phyloP scores from a whole-genome alignment of 2,329 filamentous ascomycete species.

The Alternaria novae-zelandiae region DNA sequence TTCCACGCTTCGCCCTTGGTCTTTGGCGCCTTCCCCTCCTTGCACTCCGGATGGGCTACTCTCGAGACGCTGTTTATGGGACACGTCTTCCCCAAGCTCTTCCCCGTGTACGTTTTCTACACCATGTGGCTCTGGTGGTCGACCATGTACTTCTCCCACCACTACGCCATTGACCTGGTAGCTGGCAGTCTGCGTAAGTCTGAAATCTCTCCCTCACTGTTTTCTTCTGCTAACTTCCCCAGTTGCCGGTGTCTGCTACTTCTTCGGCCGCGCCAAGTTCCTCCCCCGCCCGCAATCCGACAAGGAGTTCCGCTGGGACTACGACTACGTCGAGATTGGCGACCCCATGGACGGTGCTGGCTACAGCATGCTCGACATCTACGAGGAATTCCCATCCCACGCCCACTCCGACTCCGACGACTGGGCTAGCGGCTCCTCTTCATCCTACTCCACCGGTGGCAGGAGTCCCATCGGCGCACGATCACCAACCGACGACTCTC shows the following conservation, averaged over 20 bases:
- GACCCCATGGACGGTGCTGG: slow-evolving; percentile 61
- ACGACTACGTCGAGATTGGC: slow-evolving; percentile 89
- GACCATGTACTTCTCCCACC: slow-evolving; percentile 97
- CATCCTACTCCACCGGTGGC: slow-evolving; percentile 71
- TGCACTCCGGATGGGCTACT: slow-evolving; percentile 89
- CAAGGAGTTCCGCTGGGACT: slow-evolving; percentile 92
- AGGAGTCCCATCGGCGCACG: slow-evolving; percentile 58
- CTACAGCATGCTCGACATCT: slow-evolving; percentile 62
- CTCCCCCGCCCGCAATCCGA: slow-evolving; percentile 81
- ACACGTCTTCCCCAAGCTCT: slow-evolving; percentile 84
- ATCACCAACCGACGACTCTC: slow-evolving; percentile 63
- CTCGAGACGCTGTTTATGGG: slow-evolving; percentile 92
- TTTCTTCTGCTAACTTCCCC: slow-evolving; percentile 31
- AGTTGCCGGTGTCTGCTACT: slow-evolving; percentile 76
- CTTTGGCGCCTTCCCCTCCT: slow-evolving; percentile 92
- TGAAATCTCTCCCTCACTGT: neutral
- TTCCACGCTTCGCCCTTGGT: slow-evolving; percentile 91
- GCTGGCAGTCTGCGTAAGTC: slow-evolving; percentile 72
- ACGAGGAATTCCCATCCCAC: slow-evolving; percentile 58
- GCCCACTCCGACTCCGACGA: slow-evolving; percentile 77
- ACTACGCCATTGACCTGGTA: slow-evolving; percentile 94
- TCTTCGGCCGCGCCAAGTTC: slow-evolving; percentile 79
- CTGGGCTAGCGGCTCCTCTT: slow-evolving; percentile 88
- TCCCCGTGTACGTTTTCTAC: slow-evolving; percentile 81
- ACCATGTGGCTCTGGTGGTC: slow-evolving; percentile 97